Evolutionary conservation across 2,329 filamentous ascomycete genomes (phyloP).

Genomic region (Penicillium sp.): DNA sequence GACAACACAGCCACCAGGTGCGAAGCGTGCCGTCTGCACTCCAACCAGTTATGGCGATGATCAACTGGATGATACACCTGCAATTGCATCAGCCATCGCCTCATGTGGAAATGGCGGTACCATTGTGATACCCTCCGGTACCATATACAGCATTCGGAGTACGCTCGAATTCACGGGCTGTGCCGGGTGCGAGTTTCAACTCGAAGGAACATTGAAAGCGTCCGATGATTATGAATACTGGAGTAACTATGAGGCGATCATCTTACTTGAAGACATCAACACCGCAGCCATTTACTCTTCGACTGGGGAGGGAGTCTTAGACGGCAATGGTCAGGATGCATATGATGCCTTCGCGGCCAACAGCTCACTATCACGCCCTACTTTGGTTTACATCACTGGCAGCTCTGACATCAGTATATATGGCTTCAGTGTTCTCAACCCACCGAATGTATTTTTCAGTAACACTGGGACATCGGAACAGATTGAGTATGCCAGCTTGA

Average conservation of each 20-base stretch:
- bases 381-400: constrained; percentile 39
- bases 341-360: constrained; percentile 40
- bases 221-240: constrained; percentile 40
- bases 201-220: constrained; percentile 44
- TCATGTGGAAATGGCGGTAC: constrained; percentile 43
- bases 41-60: constrained; percentile 26
- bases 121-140: constrained; percentile 40
- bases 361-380: constrained; percentile 38
- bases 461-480: constrained; percentile 34
- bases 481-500: constrained; percentile 35
- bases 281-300: constrained; percentile 39
- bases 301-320: constrained; percentile 41
- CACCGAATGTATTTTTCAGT: constrained; percentile 45
- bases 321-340: constrained; percentile 46
- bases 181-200: constrained; percentile 42
- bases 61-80: constrained; percentile 41
- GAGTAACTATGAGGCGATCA: constrained; percentile 39
- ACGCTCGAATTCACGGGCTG: constrained; percentile 42
- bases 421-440: constrained; percentile 39
- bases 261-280: constrained; percentile 36
- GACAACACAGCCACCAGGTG: neutral
- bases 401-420: constrained; percentile 36
- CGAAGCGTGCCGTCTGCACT: constrained; percentile 29
- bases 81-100: constrained; percentile 41
- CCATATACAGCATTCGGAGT: constrained; percentile 43